Percentiles rank a stretch among this genome's conserved stretches.
Evolutionary conservation across 495 filamentous ascomycete species (phyloP).

Genomic region (Beverwykella pulmonaria): DNA sequence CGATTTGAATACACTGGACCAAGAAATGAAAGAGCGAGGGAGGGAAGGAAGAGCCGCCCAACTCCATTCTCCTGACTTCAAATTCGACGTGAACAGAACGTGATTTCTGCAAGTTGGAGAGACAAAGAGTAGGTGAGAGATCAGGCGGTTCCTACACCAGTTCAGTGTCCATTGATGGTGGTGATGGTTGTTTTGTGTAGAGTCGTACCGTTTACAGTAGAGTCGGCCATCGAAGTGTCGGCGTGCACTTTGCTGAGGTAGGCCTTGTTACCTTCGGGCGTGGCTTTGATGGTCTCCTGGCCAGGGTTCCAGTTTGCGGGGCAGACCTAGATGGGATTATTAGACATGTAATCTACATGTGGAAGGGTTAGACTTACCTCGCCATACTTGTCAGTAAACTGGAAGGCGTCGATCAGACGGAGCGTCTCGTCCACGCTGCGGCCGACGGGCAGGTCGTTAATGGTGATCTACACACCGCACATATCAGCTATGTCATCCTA

Average conservation of each 20-base stretch:
- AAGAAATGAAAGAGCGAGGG: no score
- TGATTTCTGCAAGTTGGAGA: no score
- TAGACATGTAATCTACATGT: no score
- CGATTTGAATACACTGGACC: background rate
- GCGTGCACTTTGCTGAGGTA: slow-evolving; percentile 40
- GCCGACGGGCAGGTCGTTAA: slow-evolving; percentile 63
- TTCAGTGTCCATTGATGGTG: slow-evolving; percentile 16
- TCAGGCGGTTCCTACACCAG: background rate
- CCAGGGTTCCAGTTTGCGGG: slow-evolving; percentile 61
- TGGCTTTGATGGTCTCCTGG: slow-evolving; percentile 55
- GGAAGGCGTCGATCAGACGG: slow-evolving; percentile 61
- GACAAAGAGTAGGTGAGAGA: background rate
- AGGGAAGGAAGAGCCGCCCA: background rate
- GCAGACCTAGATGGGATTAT: slow-evolving; percentile 42
- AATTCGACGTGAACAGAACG: no score
- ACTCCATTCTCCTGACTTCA: no score
- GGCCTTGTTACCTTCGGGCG: slow-evolving; percentile 38
- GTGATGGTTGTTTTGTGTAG: background rate
- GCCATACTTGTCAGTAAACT: slow-evolving; percentile 63
- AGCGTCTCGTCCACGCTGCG: slow-evolving; percentile 61
- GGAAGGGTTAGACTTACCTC: slow-evolving; percentile 51
- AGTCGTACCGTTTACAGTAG: slow-evolving; percentile 21
- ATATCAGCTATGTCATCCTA: slow-evolving; percentile 4
- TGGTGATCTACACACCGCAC: slow-evolving; percentile 49
- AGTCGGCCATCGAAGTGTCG: slow-evolving; percentile 32